Base-by-base conservation (phyloP, 116 monocot species). In the Cymodocea nodosa region DNA sequence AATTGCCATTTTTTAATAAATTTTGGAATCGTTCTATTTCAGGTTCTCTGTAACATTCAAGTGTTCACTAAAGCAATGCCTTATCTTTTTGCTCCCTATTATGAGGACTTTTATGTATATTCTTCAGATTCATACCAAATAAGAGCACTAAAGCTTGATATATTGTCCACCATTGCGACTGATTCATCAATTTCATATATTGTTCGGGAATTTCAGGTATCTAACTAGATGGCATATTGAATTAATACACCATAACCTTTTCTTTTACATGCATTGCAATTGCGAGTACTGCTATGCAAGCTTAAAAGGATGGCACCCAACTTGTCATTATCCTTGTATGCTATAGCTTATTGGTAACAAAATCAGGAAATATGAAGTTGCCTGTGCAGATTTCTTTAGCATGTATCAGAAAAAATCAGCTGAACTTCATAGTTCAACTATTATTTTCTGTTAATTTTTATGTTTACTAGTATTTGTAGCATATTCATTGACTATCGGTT, bases 1-100 rank as follows among this genome's bases (percentile, higher is more conserved):
- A 13, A 22, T 63, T 63, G 34, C 22, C 20, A 36, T 20, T 63
- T 44, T 63, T 49, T 49, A 50, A 23, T 50, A 23, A 50, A 40
- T 17, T 17, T 34, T 30, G 66, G 20, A 35, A 52, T 34, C 17
- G 17, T 53, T 58, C 22, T 55, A 23, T 17, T 75, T 15, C 78
- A 98, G 98, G 77, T 89, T n/a, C 88, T 98, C 20, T 86, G 98
- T 58, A 92, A 98, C 64, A 77, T 98, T 71, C 78, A 86, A 61
- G 80, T 82, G 13, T 98, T 98, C 79, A 76, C 84, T 23, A 98
- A 88, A 75, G 75, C 75, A 23, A 71, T 71, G 68, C 98, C 98
- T 70, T 68, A 70, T 66, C 74, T 89, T 37, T 98, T 92, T 81
- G 80, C 83, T 49, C 82, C 83, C 16, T 81, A 81, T 65, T 89